Evolutionary conservation across 2,329 filamentous ascomycete genomes (phyloP).

Genomic region (Cytospora mali): DNA sequence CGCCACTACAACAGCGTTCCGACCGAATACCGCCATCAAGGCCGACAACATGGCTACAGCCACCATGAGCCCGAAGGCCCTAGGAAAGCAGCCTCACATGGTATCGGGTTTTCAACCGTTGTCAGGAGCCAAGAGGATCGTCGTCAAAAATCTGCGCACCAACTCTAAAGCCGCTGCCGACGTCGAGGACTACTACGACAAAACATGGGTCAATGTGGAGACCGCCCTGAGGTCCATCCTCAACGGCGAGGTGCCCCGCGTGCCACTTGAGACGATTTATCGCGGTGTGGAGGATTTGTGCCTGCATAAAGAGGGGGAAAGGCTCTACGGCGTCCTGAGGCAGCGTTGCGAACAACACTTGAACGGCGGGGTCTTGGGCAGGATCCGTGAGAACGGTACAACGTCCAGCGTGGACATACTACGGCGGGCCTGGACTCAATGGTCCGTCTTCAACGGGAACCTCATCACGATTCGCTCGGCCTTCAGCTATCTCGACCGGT

Average conservation of each 20-base stretch:
- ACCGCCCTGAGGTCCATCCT: constrained; percentile 76
- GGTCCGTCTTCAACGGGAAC: constrained; percentile 72
- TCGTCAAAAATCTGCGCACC: constrained; percentile 88
- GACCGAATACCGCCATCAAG: constrained; percentile 13
- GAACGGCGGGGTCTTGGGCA: constrained; percentile 58
- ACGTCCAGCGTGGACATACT: constrained; percentile 65
- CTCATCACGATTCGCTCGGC: constrained; percentile 80
- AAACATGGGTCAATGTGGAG: constrained; percentile 74
- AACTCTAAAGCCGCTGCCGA: constrained; percentile 59
- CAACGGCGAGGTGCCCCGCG: constrained; percentile 59
- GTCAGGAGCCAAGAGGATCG: constrained; percentile 77
- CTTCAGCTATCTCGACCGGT: constrained; percentile 92
- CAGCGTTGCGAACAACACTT: constrained; percentile 70
- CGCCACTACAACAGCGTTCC: not conserved
- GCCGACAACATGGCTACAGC: constrained; percentile 24
- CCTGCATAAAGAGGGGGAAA: constrained; percentile 70
- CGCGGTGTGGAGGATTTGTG: constrained; percentile 91
- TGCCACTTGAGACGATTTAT: constrained; percentile 87
- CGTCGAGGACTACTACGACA: constrained; percentile 76
- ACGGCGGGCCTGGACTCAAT: constrained; percentile 57
- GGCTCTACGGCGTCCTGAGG: constrained; percentile 68
- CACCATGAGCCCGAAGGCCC: constrained; percentile 37
- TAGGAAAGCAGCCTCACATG: constrained; percentile 43
- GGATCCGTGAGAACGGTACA: constrained; percentile 53
- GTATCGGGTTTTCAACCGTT: constrained; percentile 67